These are phyloP conservation scores for Thyridium curvatum DNA, from an alignment of 2,329 filamentous ascomycete genomes.

Conservation along the genomic window DNA sequence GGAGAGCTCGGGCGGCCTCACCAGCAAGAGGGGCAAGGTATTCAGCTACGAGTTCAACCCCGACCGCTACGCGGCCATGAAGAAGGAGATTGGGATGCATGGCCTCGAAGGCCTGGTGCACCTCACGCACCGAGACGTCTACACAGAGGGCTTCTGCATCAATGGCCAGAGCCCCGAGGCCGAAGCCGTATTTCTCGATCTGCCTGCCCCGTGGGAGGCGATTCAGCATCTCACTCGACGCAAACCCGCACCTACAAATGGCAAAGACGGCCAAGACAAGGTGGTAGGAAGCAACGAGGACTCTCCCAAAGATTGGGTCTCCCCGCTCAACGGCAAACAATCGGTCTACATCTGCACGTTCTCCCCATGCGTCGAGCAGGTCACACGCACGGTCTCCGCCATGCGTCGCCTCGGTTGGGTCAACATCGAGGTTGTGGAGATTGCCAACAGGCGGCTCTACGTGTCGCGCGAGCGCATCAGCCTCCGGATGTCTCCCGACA, in stretches of 20 bases:
- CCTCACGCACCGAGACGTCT: slow-evolving; percentile 75
- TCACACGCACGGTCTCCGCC: slow-evolving; percentile 74
- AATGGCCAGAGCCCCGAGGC: slow-evolving; percentile 54
- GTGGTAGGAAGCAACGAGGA: slow-evolving; percentile 10
- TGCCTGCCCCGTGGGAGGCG: slow-evolving; percentile 77
- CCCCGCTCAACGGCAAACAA: slow-evolving; percentile 63
- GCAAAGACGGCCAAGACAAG: slow-evolving; percentile 12
- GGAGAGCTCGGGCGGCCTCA: no score
- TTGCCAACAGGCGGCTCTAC: slow-evolving; percentile 72
- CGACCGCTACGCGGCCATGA: slow-evolving; percentile 62
- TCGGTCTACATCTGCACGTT: slow-evolving; percentile 85
- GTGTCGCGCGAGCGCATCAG: slow-evolving; percentile 78
- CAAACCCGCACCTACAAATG: slow-evolving; percentile 20
- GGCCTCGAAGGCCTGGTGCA: slow-evolving; percentile 59
- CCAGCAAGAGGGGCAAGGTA: slow-evolving; percentile 53
- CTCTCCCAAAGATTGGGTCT: slow-evolving; percentile 36
- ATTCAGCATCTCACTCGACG: slow-evolving; percentile 66
- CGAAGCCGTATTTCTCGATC: slow-evolving; percentile 69
- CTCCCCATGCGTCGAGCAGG: slow-evolving; percentile 95
- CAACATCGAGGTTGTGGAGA: slow-evolving; percentile 89
- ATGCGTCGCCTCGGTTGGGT: slow-evolving; percentile 82
- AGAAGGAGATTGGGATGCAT: slow-evolving; percentile 63
- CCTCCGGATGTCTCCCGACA: slow-evolving; percentile 54
- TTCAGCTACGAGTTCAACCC: slow-evolving; percentile 82
- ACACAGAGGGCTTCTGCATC: slow-evolving; percentile 65